Conservation (phyloP, 176 grass and related monocot genomes). For the Carex kokanica region DNA sequence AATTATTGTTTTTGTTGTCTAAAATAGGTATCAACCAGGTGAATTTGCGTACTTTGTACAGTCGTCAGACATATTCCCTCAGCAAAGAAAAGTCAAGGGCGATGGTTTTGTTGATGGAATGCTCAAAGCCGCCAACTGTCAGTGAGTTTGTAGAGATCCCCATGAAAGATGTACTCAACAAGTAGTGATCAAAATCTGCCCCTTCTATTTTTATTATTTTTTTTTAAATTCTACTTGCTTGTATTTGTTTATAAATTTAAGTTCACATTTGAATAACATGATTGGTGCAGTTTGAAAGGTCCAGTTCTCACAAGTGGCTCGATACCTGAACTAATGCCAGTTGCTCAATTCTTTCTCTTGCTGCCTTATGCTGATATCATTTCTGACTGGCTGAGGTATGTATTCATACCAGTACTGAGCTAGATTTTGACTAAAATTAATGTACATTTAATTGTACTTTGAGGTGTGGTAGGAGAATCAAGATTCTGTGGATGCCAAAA, state of each 20-base stretch:
- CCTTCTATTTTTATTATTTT: neutral
- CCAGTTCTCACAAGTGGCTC: neutral
- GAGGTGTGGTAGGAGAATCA: neutral
- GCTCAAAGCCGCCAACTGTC: neutral
- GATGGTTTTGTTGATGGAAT: conserved; percentile 15
- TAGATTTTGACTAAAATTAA: neutral
- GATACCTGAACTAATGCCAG: neutral
- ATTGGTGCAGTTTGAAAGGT: neutral
- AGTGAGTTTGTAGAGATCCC: neutral
- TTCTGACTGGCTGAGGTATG: conserved; percentile 6
- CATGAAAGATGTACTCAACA: neutral
- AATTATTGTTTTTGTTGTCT: neutral
- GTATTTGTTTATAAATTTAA: neutral
- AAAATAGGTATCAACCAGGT: neutral
- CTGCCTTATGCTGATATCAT: conserved; percentile 23
- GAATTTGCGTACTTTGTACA: neutral
- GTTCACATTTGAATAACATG: neutral
- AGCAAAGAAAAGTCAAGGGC: conserved; percentile 14
- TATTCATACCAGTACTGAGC: neutral
- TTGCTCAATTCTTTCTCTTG: neutral
- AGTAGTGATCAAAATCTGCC: neutral
- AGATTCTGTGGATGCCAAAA: neutral
- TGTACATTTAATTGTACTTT: neutral
- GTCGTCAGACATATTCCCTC: neutral
- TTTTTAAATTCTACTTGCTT: neutral